Evolutionary conservation across 495 filamentous ascomycete genomes (phyloP), one percentile per base, ranked within the genome.

Genomic region (Hyphodiscus hymeniophilus): DNA sequence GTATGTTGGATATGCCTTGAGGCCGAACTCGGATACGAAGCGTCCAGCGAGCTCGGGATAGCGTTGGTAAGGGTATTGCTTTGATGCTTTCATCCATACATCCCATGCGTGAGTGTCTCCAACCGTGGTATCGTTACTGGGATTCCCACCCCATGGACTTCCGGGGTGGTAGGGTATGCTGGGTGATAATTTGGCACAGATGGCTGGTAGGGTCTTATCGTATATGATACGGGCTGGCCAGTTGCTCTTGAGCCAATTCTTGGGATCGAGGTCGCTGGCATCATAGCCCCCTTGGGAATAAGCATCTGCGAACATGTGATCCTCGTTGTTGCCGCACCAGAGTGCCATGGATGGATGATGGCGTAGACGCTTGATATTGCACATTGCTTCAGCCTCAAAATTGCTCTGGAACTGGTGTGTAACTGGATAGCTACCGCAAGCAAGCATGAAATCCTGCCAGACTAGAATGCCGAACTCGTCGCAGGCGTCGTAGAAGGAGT

Each of bases 331-430:
- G n/a, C n/a, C n/a, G n/a, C n/a, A n/a, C n/a, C n/a, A n/a, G n/a
- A n/a, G n/a, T n/a, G n/a, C n/a, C n/a, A 21, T 89, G 89, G 7
- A 84, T 0, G 89, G 85, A 57, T 94, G 89, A 54, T 91, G 84
- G 18, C 86, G 74, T 10, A 96, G 66, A n/a, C 81, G 63, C 43
- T 75, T 78, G 31, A 94, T 67, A 52, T 94, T 89, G 45, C 78
- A 81, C 20, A 75, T 60, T 10, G 84, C 82, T 64, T 95, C 90
- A n/a, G 72, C 58, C 33, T 78, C 69, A 43, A 94, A 77, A 1
- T 78, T 81, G 15, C 74, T 68, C 8, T 85, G 68, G 31, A 89
- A 73, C 7, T 72, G 71, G 1, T 81, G 76, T 71, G 80, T 72
- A 11, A 70, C 73, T 0, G 82, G 81, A 61, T 84, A 84, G 60